Conservation (phyloP, 2,329 filamentous ascomycete species). For the Fonsecaea pugnacius region DNA sequence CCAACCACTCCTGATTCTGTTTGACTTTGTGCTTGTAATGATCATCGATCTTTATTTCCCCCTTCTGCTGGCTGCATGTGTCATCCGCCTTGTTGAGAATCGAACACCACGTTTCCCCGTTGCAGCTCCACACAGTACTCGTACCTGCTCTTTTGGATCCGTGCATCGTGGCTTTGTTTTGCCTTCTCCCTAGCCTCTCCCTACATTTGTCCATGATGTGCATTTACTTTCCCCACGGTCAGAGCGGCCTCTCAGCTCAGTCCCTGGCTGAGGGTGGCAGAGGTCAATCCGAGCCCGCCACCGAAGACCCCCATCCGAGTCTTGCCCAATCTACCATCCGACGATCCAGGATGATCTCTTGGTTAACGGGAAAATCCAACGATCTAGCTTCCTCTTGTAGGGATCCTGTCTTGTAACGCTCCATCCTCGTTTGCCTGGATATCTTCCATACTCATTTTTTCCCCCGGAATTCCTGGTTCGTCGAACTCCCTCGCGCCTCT, state of each 20-base stretch:
- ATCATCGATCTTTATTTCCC: slow-evolving; percentile 3
- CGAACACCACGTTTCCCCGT: slow-evolving; percentile 2
- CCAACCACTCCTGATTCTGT: not conserved
- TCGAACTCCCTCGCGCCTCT: not conserved
- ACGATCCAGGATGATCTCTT: slow-evolving; percentile 7
- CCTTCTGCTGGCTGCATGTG: slow-evolving; percentile 2
- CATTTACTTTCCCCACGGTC: not conserved
- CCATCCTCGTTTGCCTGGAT: not conserved
- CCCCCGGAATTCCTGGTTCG: not conserved
- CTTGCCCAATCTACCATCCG: slow-evolving; percentile 14
- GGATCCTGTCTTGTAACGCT: not conserved
- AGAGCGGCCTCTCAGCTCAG: not conserved
- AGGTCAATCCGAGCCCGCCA: slow-evolving; percentile 5
- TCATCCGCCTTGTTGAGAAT: slow-evolving; percentile 10
- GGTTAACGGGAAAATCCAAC: not conserved
- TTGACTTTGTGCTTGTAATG: not conserved
- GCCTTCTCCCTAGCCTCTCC: not conserved
- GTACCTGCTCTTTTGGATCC: not conserved
- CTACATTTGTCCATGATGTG: slow-evolving; percentile 1
- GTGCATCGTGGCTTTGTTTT: not conserved
- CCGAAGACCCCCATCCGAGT: not conserved
- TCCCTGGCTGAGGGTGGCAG: not conserved
- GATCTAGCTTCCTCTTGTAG: not conserved
- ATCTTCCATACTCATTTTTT: not conserved
- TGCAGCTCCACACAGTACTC: not conserved